Evolutionary conservation across 352 stramenopile genomes (phyloP), one percentile per base, ranked within the genome.

Genomic region (Phytophthora capsici): DNA sequence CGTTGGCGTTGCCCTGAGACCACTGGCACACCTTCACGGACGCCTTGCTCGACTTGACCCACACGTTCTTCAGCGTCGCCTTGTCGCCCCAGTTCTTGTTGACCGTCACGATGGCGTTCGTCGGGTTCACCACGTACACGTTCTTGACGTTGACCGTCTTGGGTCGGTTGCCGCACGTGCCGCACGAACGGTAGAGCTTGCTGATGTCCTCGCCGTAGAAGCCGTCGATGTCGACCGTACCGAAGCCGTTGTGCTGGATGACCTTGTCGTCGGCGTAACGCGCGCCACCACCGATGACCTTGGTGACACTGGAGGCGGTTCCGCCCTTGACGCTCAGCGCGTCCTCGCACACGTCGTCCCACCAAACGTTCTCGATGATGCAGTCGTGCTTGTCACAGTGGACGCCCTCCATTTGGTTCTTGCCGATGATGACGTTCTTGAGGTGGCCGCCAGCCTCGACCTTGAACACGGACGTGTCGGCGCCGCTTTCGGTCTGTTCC

Each of bases 251-350:
- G 34, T 41, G 34, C 34, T 41, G 34, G 34, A 41, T 41, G 34
- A 41, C 34, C 34, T 41, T 41, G 12, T 41, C 34, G 34, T 41
- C 34, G 34, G 34, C 34, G 12, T 41, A 41, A 17, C 34, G 34
- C 13, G 34, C 34, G 14, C 34, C 34, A 7, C 34, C 34, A 41
- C 34, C 34, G 34, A 20, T 41, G 34, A 41, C 34, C 34, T 41
- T 41, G 34, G 34, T 41, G 7, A 41, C 14, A 41, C 34, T 41
- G 13, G 34, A 41, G 14, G 34, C 34, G 34, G 34, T 41, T 30
- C 63, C 63, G 40, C 50, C 50, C 43, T 68, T 72, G 57, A 68
- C 66, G 28, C 49, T 59, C 2, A 66, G 48, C 32, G 63, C 63
- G 38, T 72, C 57, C 40, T 72, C 34, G 16, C 34, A 41, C 34